Base-by-base conservation (phyloP, 495 filamentous ascomycete species). In the Podospora bellae-mahoneyi region DNA sequence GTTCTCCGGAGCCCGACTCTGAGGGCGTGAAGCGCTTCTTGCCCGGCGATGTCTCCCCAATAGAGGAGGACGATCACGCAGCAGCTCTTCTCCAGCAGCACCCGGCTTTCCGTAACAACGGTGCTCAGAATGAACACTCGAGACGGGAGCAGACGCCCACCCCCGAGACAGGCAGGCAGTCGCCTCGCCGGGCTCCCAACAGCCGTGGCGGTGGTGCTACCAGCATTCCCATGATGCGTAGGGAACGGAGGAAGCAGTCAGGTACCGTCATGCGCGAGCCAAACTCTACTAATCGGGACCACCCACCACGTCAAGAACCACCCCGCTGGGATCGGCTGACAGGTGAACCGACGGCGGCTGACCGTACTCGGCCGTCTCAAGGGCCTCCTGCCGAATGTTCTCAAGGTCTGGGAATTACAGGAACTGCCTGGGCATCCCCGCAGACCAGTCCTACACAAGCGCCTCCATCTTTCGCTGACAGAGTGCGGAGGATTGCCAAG, bases 201-300 rank as follows among this genome's bases (percentile, higher is more conserved):
- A 63, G 30, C 30, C 27, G 30, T 48, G n/a, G 73, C 26, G 28
- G 58, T 64, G 28, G 58, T 64, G 55, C 68, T 1, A 81, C 75
- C 62, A 86, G 77, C 67, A 85, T 86, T 66, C 83, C 83, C 18
- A 76, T 76, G 68, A 80, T 85, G 75, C 82, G 83, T 44, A 81
- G 83, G 60, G 83, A 82, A 48, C 79, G 78, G 39, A 77, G 79
- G 23, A 78, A 79, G 62, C 77, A 79, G 59, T 79, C 80, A 10
- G 80, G 80, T 18, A 79, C 76, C 0, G 78, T 75, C 16, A 66
- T 78, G 3, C 78, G 79, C 53, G 77, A 78, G 44, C 59, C 76
- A 3, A 72, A 75, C 34, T 73, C 75, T 19, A 74, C 68, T 32
- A 77, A 80, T 28, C 77, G 70, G 58, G 61, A 69, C 27, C 70